A percentile compares a stretch with the other conserved stretches of the same genome.
Evolutionary conservation across 2,329 filamentous ascomycete species (phyloP).

Genomic region (Diplodia seriata): DNA sequence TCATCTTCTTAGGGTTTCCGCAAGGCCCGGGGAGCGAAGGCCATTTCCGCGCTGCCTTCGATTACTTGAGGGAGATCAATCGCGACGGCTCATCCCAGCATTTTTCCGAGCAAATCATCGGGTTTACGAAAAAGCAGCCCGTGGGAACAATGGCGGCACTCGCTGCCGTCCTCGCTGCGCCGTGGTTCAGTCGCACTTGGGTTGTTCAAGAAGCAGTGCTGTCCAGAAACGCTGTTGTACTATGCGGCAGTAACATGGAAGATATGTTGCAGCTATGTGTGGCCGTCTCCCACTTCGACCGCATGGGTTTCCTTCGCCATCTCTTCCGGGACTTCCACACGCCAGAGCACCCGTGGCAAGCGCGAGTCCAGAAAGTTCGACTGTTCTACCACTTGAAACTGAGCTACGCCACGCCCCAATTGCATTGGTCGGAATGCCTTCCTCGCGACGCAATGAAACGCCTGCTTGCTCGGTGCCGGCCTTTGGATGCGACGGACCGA

Average conservation of each 20-base stretch:
- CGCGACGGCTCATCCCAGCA: not conserved
- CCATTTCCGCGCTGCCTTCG: not conserved
- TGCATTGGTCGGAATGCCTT: not conserved
- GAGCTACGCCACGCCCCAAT: not conserved
- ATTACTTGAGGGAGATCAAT: not conserved
- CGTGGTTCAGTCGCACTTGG: slow-evolving; percentile 11
- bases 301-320: not conserved
- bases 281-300: not conserved
- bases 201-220: not conserved
- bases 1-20: not conserved
- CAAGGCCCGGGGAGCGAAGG: not conserved
- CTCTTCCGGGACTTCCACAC: not conserved
- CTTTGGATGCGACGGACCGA: not conserved
- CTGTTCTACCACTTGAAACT: not conserved
- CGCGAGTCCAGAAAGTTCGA: not conserved
- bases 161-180: not conserved
- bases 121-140: not conserved
- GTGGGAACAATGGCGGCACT: not conserved
- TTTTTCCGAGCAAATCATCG: too few species aligned
- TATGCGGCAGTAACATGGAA: not conserved
- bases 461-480: not conserved
- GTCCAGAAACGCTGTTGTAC: not conserved
- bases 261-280: not conserved
- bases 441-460: not conserved
- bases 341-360: not conserved